phyloP scores from a whole-genome alignment of 768 basidiomycete species.

The Naganishia onofrii region DNA sequence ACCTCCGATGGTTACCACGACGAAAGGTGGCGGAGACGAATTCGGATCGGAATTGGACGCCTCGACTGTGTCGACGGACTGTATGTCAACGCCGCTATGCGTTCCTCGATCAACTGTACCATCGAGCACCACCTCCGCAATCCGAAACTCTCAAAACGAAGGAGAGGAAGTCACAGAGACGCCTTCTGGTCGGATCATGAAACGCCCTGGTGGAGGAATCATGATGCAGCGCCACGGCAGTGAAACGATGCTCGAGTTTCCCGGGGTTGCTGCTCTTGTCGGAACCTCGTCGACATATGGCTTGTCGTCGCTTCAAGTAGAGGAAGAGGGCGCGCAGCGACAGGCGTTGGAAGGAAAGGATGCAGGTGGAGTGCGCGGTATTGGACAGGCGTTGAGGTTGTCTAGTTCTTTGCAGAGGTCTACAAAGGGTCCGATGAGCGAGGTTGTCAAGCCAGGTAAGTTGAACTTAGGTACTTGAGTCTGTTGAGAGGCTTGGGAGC shows the following conservation, averaged over 20 bases:
- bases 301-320: not conserved
- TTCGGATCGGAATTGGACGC: not conserved
- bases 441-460: constrained; percentile 4
- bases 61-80: not conserved
- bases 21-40: not conserved
- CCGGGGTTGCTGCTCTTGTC: not conserved
- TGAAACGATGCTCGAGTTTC: constrained; percentile 20
- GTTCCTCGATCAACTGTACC: constrained; percentile 19
- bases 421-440: not conserved
- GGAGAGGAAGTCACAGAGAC: not conserved
- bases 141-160: not conserved
- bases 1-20: constrained; percentile 8
- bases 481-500: not conserved
- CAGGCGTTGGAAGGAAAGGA: not conserved
- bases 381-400: constrained; percentile 18
- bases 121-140: not conserved
- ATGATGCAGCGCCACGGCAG: constrained; percentile 27
- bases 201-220: constrained; percentile 23
- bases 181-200: constrained; percentile 31
- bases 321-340: not conserved
- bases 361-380: not conserved
- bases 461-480: not conserved
- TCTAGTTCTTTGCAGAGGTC: constrained; percentile 8
- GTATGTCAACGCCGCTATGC: not conserved
- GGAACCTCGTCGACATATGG: not conserved